Base-by-base conservation (phyloP, 495 filamentous ascomycete species). In the Neurospora sp. region DNA sequence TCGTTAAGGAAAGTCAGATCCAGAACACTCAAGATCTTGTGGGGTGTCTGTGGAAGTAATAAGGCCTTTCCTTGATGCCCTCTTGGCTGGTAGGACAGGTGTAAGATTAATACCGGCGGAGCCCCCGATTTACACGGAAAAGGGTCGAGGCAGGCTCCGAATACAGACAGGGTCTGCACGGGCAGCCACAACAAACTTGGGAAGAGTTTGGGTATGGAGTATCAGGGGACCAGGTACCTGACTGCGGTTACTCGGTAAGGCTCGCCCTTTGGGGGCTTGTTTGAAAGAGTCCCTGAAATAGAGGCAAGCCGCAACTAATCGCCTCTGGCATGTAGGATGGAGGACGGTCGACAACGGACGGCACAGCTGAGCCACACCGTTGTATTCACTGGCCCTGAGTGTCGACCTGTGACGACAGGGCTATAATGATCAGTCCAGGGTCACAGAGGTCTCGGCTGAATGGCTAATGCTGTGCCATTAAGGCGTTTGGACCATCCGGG, bases 381-480 rank as follows among this genome's bases (percentile, higher is more conserved):
- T 79, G 70, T 77, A 74, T 73, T 76, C 68, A 16, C 41, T 41
- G 35, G 40, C 40, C 40, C 68, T 40, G 75, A 31, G 8, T 75
- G 73, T 76, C 27, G 74, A 75, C 75, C 73, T 27, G 72, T 76
- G 79, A 65, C 74, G 77, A 77, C 78, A 79, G 79, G 79, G 76
- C 80, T 83, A 82, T 81, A 83, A 76, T 75, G 80, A 77, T 77
- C 76, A 77, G 14, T 78, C 78, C 81, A 78, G 77, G 78, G 73
- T 76, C 79, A 81, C 81, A 80, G 73, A 77, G 81, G 80, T 83
- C 78, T 84, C 84, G 84, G 84, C 83, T 86, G 83, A 85, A 86
- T 86, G 83, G 83, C 78, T 86, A 84, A 86, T 86, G 83, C 83
- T 81, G 83, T 84, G 79, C 79, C 76, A 83, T 78, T 81, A 79